Base-by-base conservation (phyloP, 345 rosid genomes). In the Eucalyptus erythrocorys region DNA sequence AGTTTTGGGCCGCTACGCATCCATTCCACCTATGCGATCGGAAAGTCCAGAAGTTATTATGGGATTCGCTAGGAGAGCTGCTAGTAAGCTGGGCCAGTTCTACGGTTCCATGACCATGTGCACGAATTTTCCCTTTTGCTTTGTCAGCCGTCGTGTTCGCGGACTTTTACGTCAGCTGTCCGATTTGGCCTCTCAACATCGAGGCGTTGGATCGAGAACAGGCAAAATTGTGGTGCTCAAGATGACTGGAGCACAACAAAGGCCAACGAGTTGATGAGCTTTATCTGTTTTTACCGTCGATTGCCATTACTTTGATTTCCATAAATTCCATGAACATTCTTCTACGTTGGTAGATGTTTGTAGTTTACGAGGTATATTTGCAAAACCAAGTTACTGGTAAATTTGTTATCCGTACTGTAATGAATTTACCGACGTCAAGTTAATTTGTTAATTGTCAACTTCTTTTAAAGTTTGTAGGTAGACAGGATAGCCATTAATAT, bases 191-290 rank as follows among this genome's bases (percentile, higher is more conserved):
- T 64, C 19, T n/a, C 76, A 64, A 64, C 17, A 14, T n/a, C 76
- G 21, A 64, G 0, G 3, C 76, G 19, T 64, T 30, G 10, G 76
- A 64, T 13, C 0, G 37, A 64, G 1, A 6, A 19, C 71, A 10
- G 0, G 19, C 37, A 64, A 64, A 64, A n/a, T 64, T n/a, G 19
- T 3, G 17, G 71, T n/a, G 5, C 3, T 64, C 76, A 64, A 64
- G 76, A n/a, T 64, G 76, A 64, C 6, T 4, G 40, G 40, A n/a
- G 76, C 21, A 10, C 76, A n/a, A 15, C 37, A n/a, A 14, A 64
- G 76, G 76, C 40, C 71, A 64, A 15, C 40, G 40, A 64, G 59
- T 66, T 68, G 24, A 68, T 68, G 43, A 68, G 80, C 2, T 68
- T 16, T 66, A 4, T 66, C 5, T n/a, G 43, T 68, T 68, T 68